phyloP scores from a whole-genome alignment of 1,139 yeast species.

The Suhomyces atakaporum region DNA sequence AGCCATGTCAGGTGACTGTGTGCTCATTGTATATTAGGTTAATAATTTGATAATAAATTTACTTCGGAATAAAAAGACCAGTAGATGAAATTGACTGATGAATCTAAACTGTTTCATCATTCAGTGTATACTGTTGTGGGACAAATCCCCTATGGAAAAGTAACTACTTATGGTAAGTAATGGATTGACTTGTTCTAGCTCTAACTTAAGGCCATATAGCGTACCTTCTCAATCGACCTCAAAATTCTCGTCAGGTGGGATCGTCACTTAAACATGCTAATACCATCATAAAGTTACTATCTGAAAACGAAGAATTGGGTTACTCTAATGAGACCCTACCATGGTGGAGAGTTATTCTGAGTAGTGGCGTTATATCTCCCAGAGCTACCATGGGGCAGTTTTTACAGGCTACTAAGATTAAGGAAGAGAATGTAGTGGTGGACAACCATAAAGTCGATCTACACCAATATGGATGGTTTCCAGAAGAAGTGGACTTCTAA shows the following conservation, averaged over 20 bases:
- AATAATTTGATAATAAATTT: too few relatives aligned
- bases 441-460: conserved; percentile 44
- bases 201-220: conserved; percentile 61
- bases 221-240: conserved; percentile 58
- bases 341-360: conserved; percentile 78
- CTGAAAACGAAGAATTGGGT: conserved; percentile 19
- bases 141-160: conserved; percentile 64
- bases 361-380: conserved; percentile 63
- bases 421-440: conserved; percentile 53
- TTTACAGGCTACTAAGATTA: conserved; percentile 49
- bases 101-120: conserved; percentile 57
- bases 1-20: too few relatives aligned
- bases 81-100: conserved; percentile 39
- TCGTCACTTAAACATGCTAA: conserved; percentile 55
- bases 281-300: conserved; percentile 26
- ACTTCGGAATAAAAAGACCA: too few relatives aligned
- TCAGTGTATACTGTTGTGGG: conserved; percentile 60
- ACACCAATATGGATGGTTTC: conserved; percentile 67
- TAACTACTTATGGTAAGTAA: conserved; percentile 61
- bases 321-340: conserved; percentile 49
- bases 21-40: conserved; percentile 15
- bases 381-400: conserved; percentile 48
- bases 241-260: conserved; percentile 74
- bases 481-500: conserved; percentile 41
- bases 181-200: too few relatives aligned